These are phyloP conservation scores for Collybia sp. DNA, from an alignment of 768 basidiomycete species.

Conservation along the genomic window DNA sequence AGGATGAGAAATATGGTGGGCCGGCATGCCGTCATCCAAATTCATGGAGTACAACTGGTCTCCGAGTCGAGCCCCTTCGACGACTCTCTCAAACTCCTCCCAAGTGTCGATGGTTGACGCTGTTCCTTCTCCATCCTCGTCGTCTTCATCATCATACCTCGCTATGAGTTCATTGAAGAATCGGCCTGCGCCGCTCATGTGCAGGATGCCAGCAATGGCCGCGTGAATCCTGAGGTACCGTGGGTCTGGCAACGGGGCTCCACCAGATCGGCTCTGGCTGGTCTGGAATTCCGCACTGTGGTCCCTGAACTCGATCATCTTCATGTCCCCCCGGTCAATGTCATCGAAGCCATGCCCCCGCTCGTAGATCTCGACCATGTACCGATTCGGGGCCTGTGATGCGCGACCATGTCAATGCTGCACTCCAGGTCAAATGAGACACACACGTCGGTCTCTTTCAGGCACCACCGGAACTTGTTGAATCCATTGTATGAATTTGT, in stretches of 20 bases:
- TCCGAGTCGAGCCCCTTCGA: too few relatives aligned
- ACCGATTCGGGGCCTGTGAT: too few relatives aligned
- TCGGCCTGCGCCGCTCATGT: neutral
- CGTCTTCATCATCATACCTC: neutral
- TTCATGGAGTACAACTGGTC: too few relatives aligned
- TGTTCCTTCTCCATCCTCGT: too few relatives aligned
- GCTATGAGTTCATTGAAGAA: neutral
- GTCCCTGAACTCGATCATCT: neutral
- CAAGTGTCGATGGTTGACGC: too few relatives aligned
- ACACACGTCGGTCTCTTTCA: neutral
- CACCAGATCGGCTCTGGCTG: neutral
- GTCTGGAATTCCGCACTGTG: neutral
- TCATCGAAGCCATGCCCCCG: slow-evolving; percentile 1
- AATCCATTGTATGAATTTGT: neutral
- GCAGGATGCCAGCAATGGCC: neutral
- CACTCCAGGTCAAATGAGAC: too few relatives aligned
- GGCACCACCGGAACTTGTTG: neutral
- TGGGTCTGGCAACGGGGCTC: too few relatives aligned
- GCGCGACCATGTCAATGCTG: too few relatives aligned
- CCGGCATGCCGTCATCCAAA: too few relatives aligned
- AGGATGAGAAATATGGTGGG: too few relatives aligned
- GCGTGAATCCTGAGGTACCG: neutral
- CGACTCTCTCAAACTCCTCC: too few relatives aligned
- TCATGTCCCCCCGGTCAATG: neutral
- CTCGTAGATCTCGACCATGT: too few relatives aligned